Percentiles rank a stretch among this genome's conserved stretches.
phyloP scores from a whole-genome alignment of 495 filamentous ascomycete genomes.

The Apodospora peruviana region DNA sequence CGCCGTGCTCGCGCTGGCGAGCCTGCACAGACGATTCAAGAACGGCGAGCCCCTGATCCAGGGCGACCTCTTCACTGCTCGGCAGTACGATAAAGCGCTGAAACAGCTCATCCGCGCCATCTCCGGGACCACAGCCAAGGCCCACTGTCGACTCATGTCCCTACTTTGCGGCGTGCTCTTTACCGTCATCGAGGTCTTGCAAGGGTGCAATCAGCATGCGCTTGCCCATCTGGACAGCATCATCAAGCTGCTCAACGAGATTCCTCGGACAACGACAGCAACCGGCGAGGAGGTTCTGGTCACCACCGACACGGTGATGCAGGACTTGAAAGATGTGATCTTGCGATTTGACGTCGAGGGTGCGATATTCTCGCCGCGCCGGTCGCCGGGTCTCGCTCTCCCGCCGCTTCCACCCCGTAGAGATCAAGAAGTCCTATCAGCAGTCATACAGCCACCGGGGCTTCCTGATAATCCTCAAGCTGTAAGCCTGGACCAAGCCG shows the following conservation, averaged over 20 bases:
- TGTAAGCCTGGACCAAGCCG: background rate
- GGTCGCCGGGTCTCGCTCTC: background rate
- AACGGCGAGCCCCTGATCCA: background rate
- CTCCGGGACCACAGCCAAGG: background rate
- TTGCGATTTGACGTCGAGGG: background rate
- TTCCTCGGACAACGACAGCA: background rate
- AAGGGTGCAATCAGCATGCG: background rate
- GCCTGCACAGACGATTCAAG: background rate
- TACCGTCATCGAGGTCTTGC: background rate
- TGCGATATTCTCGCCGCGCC: background rate
- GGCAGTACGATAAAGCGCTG: background rate
- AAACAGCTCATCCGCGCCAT: background rate
- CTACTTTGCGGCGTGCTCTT: background rate
- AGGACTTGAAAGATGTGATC: background rate
- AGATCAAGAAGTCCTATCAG: too few relatives aligned
- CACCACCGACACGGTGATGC: background rate
- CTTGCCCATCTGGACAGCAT: background rate
- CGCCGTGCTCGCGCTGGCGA: background rate
- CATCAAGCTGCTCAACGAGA: background rate
- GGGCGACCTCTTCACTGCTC: background rate
- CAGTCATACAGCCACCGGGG: too few relatives aligned
- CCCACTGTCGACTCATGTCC: background rate
- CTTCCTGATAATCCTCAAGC: too few relatives aligned
- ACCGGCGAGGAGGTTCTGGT: background rate
- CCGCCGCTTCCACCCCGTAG: background rate